These are phyloP conservation scores for Trichoderma reesei DNA, from an alignment of 495 filamentous ascomycete species.

Conservation along the genomic window DNA sequence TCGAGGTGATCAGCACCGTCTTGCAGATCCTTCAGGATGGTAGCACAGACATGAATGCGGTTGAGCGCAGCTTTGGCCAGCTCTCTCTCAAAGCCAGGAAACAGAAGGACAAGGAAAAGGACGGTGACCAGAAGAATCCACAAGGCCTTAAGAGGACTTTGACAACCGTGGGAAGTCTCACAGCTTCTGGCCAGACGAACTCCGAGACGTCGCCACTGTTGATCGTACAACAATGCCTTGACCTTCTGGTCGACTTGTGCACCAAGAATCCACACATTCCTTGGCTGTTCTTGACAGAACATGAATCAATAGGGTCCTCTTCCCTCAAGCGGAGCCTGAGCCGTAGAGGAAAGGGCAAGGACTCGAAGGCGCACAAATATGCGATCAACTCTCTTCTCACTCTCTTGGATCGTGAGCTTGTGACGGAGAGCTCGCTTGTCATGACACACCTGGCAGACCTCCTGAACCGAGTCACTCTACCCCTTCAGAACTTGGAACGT, in stretches of 20 bases:
- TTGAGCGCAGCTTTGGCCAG: slow-evolving; percentile 90
- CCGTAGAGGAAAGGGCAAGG: slow-evolving; percentile 81
- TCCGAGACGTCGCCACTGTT: slow-evolving; percentile 84
- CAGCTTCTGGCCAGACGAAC: slow-evolving; percentile 38
- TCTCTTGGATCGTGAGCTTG: slow-evolving; percentile 79
- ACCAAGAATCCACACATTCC: slow-evolving; percentile 73
- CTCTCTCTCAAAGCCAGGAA: slow-evolving; percentile 86
- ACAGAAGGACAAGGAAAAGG: slow-evolving; percentile 39
- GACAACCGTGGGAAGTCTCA: slow-evolving; percentile 41
- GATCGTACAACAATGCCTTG: slow-evolving; percentile 91
- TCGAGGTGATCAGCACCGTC: slow-evolving; percentile 88
- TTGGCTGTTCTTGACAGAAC: slow-evolving; percentile 91
- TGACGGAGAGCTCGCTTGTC: slow-evolving; percentile 88
- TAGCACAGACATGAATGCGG: slow-evolving; percentile 80
- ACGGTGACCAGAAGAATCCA: slow-evolving; percentile 61
- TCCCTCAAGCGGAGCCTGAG: slow-evolving; percentile 65
- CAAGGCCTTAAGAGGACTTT: slow-evolving; percentile 61
- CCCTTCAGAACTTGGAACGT: slow-evolving; percentile 69
- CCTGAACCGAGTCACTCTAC: slow-evolving; percentile 78
- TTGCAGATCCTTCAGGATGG: slow-evolving; percentile 96
- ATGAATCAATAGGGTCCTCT: slow-evolving; percentile 61
- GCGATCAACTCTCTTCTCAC: slow-evolving; percentile 83
- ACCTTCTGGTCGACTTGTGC: slow-evolving; percentile 68
- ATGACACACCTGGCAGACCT: slow-evolving; percentile 89
- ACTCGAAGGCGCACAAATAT: slow-evolving; percentile 70